Base-by-base conservation (phyloP, 805 yeast genomes). In the Monosporozyma solicola region DNA sequence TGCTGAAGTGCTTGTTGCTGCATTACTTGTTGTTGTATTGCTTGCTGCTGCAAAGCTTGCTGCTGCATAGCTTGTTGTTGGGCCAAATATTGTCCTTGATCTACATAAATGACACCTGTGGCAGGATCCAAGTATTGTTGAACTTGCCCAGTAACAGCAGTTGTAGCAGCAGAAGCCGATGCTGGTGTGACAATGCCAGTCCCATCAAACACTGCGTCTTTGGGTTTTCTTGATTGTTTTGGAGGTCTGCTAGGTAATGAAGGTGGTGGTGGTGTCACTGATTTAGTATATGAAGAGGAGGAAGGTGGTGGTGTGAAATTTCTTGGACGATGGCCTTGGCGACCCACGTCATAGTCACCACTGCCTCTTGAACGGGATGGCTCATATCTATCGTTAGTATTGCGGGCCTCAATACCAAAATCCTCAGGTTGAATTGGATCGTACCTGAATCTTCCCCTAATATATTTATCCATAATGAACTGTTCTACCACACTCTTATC, bases 81-180 rank as follows among this genome's bases (percentile, higher is more conserved):
- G 15, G 51, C 43, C 45, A 52, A 47, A 48, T 84, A 86, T 60
- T 84, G 89, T 47, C 78, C 80, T 10, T 82, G 76, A 61, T 85
- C 91, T 37, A 85, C 79, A 59, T 85, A 85, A 3, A 84, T 68
- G 48, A 80, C 77, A 11, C 92, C 91, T 0, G 89, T 83, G 7
- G 77, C 71, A 2, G 90, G 89, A 59, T 85, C 91, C 22, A 84
- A 74, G 63, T 82, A 85, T 61, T 84, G 92, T 71, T 85, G 67
- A 66, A 78, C 69, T 43, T 43, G 46, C 2, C 46, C 46, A 2
- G 46, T 16, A 24, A 24, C 16, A 10, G 46, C 15, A 9, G 46
- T 43, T 8, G 27, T 5, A 22, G 27, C 22, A 22, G 45, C 13
- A 41, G 27, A 16, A 56, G 71, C 53, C 39, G 70, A 62, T 20